Evolutionary conservation across 2,329 filamentous ascomycete genomes (phyloP), one percentile per base, ranked within the genome.

Genomic region (Diplodia scrobiculata): DNA sequence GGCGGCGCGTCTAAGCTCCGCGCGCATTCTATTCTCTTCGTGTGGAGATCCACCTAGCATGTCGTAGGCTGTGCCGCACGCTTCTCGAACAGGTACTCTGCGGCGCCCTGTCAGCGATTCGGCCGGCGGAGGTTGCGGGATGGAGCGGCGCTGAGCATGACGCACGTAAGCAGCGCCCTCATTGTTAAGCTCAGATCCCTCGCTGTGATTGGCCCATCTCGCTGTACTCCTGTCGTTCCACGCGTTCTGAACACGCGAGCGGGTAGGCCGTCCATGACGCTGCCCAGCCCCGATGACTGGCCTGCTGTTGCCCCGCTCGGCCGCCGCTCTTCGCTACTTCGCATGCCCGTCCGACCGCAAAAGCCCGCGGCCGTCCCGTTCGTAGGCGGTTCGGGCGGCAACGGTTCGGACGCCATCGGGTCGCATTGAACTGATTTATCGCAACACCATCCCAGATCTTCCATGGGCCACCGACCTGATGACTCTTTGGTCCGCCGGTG

Each of bases 61-160:
- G 36, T 32, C 11, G 36, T 55, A 55, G 53, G 32, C n/a, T 19
- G 34, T 19, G 53, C 53, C 32, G 34, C 34, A 58, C 7, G 10
- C 19, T 41, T 58, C 53, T 45, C 53, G 53, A 58, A 58, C n/a
- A 21, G 25, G 53, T 14, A 58, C 53, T 13, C 17, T 32, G 25
- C 34, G 45, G 11, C 25, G 34, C 13, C 14, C n/a, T n/a, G 54
- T 58, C 54, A 58, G 54, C 54, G n/a, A 14, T 21, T 60, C 55
- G 55, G 55, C 55, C 55, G 55, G 55, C 55, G 55, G 55, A 47
- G 38, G 55, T 48, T 29, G 25, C 55, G 55, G 55, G 13, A 60
- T 17, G 11, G 27, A 32, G 53, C 34, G 51, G 27, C 34, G 53
- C 53, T n/a, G 53, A 11, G 25, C 25, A 32, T n/a, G 38, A 48